Base-by-base conservation (phyloP, 352 stramenopile species). In the Phytophthora idaei region DNA sequence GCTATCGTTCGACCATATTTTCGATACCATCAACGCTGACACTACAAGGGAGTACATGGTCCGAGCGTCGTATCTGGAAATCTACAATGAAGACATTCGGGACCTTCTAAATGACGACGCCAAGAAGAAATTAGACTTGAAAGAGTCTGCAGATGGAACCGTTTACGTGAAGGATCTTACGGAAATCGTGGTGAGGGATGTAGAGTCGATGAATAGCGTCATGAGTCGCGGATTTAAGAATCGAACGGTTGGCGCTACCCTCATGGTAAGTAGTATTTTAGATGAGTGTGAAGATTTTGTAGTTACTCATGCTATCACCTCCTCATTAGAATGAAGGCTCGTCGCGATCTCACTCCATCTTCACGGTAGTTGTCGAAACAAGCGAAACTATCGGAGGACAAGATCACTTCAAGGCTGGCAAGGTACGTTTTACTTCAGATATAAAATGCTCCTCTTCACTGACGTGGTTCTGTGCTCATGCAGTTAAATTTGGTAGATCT, bases 11-110 rank as follows among this genome's bases (percentile, higher is more conserved):
- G 85, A 94, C 59, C 87, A 96, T 61, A 90, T 96, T 57, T 96
- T 96, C 44, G 86, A 96, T 37, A 92, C 83, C 17, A 94, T 96
- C 54, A 79, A 80, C 41, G 73, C 85, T 21, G 85, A 95, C 41
- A 74, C 74, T 8, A 78, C 67, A 5, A 72, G 76, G 9, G 85
- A 95, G 55, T 93, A 96, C 62, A 94, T 94, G 87, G 84, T 94
- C 5, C 82, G 87, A 53, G 87, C 83, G 36, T 98, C 90, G 47
- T 98, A 97, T 71, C 76, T 98, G 27, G 94, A 98, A 67, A 98
- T 98, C 50, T 98, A 98, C 83, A 98, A 98, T 61, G 94, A 98
- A 58, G 90, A 96, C 55, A 97, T 98, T 50, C 81, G 88, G 17
- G 95, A 98, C 66, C 67, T 98, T 15, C 79, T 98, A 9, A 67